Evolutionary conservation across 1,284 basidiomycete genomes (phyloP), one percentile per base, ranked within the genome.

Genomic region (Irpex rosettiformis): DNA sequence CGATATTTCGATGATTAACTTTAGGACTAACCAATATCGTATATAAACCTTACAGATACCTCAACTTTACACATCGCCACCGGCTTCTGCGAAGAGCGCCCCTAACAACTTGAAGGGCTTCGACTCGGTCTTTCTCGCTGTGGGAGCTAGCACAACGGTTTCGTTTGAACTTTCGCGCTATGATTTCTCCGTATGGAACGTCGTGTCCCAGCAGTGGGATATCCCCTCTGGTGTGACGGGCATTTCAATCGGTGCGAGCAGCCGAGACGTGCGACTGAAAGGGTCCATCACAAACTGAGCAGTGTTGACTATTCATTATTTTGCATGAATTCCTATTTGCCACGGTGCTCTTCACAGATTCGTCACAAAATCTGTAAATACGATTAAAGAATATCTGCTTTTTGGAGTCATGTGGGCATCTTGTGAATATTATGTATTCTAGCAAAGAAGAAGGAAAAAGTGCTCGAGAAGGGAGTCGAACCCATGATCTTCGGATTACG

Each of bases 51-150:
- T n/a, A 24, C 52, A 82, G 80, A 71, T 80, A 42, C 79, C 80
- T 24, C 81, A 83, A 67, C 67, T 83, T 18, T 82, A 83, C 62
- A 69, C 79, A 25, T 69, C 74, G 10, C 73, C 75, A n/a, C 81
- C 81, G 16, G 62, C 73, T 8, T 75, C 76, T 1, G 70, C 85
- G 1, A 75, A 75, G 16, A 81, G 85, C 59, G 85, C 87, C 1
- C 88, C 88, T 0, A 79, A 79, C 7, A 66, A 88, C 53, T 72
- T 90, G 30, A 83, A 80, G 65, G 88, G 88, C 3, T 90, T 90
- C 71, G 83, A 81, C n/a, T 75, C 85, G 60, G 70, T 85, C 8
- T 77, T 77, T 24, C 63, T 88, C 0, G 59, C 66, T 0, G 76
- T 84, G 1, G 82, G 81, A 0, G 69, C 83, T 61, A 79, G 72